Percentiles rank a stretch among this genome's conserved stretches.
These are phyloP conservation scores for Pythium oligandrum DNA, from an alignment of 352 stramenopile species.

Conservation along the genomic window DNA sequence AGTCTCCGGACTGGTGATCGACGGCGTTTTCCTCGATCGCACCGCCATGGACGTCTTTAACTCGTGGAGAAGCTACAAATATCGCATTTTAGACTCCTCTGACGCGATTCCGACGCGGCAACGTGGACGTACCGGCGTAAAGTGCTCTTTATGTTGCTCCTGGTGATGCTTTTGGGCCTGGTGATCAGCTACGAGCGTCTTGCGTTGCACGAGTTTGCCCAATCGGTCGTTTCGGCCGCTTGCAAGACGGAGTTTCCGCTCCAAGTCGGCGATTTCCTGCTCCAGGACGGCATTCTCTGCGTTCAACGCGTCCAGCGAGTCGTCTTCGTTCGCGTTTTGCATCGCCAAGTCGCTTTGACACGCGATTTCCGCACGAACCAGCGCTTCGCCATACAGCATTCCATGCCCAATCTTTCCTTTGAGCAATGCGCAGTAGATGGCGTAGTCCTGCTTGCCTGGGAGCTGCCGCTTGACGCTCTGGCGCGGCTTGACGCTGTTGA, in stretches of 20 bases:
- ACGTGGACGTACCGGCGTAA: constrained; percentile 16
- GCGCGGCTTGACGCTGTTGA: constrained; percentile 22
- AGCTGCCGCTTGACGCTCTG: constrained; percentile 26
- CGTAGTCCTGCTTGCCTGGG: constrained; percentile 15
- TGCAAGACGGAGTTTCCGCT: constrained; percentile 20
- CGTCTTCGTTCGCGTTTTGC: constrained; percentile 6
- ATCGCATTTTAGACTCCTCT: no score
- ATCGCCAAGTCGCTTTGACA: constrained; percentile 11
- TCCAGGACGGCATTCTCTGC: constrained; percentile 19
- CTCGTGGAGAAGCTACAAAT: no score
- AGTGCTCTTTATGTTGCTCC: constrained; percentile 13
- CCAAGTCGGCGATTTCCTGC: constrained; percentile 23
- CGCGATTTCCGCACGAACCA: constrained; percentile 17
- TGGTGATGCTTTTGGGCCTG: constrained; percentile 6
- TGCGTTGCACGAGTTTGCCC: constrained; percentile 21
- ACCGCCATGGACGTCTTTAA: no score
- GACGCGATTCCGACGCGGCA: no score
- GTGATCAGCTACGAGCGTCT: constrained; percentile 5
- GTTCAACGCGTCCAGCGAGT: constrained; percentile 26
- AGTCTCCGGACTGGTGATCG: no score
- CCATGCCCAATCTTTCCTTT: constrained; percentile 1
- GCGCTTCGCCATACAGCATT: constrained; percentile 18
- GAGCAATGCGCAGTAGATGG: constrained; percentile 25
- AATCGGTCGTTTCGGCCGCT: constrained; percentile 25
- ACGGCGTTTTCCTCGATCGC: no score